Base-by-base conservation (phyloP, 768 basidiomycete genomes). In the Leucocoprinus leucothites region DNA sequence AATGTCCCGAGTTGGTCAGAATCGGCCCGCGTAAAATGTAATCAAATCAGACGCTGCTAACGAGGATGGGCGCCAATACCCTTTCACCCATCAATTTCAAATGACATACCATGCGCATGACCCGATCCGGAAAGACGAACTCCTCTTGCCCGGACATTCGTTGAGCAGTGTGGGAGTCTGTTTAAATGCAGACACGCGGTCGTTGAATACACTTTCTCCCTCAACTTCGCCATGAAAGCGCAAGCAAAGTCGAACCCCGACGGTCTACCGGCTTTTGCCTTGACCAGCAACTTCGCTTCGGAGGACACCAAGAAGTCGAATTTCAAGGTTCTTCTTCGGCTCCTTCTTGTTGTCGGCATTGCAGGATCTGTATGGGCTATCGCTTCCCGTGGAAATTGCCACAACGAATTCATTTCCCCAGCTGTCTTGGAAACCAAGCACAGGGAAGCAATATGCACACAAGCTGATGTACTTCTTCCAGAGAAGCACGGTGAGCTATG, bases 401-500 rank as follows among this genome's bases (percentile, higher is more conserved):
- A 42, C 34, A 21, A 18, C 46, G 46, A 43, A n/a, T 11, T 25
- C 9, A 25, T 18, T 9, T 18, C 2, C 18, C 24, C 47, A 3
- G 19, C 1, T 14, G 8, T 14, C 35, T 25, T 31, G n/a, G 25
- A 24, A 18, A 19, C 44, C 14, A 9, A 43, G 4, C 19, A 19
- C 9, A 43, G 38, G 16, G 38, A n/a, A 31, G 6, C 31, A 38
- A 38, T 26, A 14, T 77, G 77, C 57, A 65, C 65, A 9, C 77
- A 78, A 59, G 64, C 61, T 11, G 71, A 74, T 51, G 65, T 68
- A 22, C 68, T 78, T 9, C 60, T 66, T 1, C 82, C 82, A 0
- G 54, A 66, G 7, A 72, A 68, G 51, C 69, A 79, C 53, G 69
- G 68, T 60, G 68, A 64, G 13, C 35, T 76, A 6, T 78, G 76